Conservation (phyloP, 441 rosid genomes). For the Populus hybrid region DNA sequence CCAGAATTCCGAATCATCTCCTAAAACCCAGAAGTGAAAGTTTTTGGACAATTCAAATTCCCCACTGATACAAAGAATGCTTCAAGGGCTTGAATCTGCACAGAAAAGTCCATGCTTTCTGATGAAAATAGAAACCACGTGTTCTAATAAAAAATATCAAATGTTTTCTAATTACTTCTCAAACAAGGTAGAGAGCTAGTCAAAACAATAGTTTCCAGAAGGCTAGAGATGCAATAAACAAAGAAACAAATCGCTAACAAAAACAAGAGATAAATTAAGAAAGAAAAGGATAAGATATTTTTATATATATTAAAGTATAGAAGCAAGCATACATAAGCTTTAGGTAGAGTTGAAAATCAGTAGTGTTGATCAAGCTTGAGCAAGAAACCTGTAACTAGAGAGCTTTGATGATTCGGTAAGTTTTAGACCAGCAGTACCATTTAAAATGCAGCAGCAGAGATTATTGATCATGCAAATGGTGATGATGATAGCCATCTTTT, state of each 20-base stretch:
- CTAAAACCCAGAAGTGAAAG: not conserved
- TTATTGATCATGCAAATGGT: not conserved
- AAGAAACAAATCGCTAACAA: not conserved
- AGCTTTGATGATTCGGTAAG: constrained; percentile 9
- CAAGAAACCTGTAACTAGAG: not conserved
- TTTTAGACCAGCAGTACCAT: constrained; percentile 26
- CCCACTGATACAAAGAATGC: constrained; percentile 1
- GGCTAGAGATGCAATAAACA: not conserved
- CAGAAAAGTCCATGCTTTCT: not conserved
- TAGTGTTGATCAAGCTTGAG: not conserved
- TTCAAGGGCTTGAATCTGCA: not conserved
- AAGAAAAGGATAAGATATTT: not conserved
- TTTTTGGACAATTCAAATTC: constrained; percentile 1
- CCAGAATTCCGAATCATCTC: constrained; percentile 24
- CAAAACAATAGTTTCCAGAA: not conserved
- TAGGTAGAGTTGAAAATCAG: not conserved
- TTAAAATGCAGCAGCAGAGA: constrained; percentile 3
- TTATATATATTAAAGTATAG: not conserved
- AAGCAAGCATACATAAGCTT: not conserved
- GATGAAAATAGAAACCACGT: not conserved
- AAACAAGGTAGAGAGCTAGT: not conserved
- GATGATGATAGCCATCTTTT: constrained; percentile 19
- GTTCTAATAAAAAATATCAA: not conserved
- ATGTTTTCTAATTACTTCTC: not conserved
- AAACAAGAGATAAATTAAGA: not conserved